These are phyloP conservation scores for Capsella rubella DNA, from an alignment of 441 rosid species.

Conservation along the genomic window DNA sequence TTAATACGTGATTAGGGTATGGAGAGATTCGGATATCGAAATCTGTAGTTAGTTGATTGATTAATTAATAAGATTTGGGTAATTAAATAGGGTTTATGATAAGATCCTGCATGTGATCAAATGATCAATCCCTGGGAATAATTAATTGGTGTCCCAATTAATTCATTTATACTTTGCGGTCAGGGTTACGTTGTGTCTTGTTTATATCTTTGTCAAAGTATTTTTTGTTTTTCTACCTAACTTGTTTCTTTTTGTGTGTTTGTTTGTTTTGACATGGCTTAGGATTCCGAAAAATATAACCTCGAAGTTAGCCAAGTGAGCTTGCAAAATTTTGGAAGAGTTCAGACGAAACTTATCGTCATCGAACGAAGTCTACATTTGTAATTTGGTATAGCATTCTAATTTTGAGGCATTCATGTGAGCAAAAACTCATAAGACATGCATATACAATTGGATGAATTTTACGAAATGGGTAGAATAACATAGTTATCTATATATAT, in stretches of 20 bases:
- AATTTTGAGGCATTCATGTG: no score
- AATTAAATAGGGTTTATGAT: conserved; percentile 31
- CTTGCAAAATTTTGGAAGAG: not conserved
- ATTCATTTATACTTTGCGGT: no score
- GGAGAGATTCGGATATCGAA: conserved; percentile 40
- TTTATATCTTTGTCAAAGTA: conserved; percentile 30
- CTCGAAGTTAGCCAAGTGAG: not conserved
- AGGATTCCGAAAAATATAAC: not conserved
- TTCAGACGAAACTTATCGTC: not conserved
- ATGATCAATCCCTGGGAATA: conserved; percentile 29
- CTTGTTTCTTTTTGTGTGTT: not conserved
- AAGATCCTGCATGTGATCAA: conserved; percentile 43
- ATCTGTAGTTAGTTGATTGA: conserved; percentile 40
- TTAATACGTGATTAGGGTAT: conserved; percentile 35
- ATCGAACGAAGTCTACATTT: not conserved
- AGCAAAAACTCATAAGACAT: no score
- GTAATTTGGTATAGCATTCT: not conserved
- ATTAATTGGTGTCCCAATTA: no score
- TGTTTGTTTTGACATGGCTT: not conserved
- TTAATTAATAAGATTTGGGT: conserved; percentile 38
- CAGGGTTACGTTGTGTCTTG: not conserved
- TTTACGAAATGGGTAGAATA: no score
- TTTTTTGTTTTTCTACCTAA: conserved; percentile 11
- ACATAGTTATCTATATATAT: no score
- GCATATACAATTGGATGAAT: no score